phyloP scores from a whole-genome alignment of 2,329 filamentous ascomycete genomes.

The Aureobasidium mangrovei region DNA sequence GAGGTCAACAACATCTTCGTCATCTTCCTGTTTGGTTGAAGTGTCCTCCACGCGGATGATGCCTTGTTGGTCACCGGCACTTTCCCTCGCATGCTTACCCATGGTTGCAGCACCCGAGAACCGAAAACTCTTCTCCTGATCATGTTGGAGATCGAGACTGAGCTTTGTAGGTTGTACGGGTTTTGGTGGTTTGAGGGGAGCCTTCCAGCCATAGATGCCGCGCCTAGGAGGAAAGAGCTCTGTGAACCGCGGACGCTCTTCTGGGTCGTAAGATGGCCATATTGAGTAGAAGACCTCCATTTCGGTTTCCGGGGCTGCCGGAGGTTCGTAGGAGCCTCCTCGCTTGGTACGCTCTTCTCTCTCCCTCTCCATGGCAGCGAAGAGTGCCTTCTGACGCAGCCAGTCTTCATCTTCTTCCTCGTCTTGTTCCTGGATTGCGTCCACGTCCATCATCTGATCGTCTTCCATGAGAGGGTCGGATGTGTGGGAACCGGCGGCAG shows the following conservation, averaged over 20 bases:
- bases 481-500: slow-evolving; percentile 3
- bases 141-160: slow-evolving; percentile 72
- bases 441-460: slow-evolving; percentile 7
- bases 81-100: slow-evolving; percentile 39
- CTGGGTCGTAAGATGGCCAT: slow-evolving; percentile 72
- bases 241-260: slow-evolving; percentile 68
- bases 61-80: slow-evolving; percentile 47
- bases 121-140: slow-evolving; percentile 79
- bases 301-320: slow-evolving; percentile 61
- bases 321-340: slow-evolving; percentile 42
- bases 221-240: slow-evolving; percentile 74
- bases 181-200: slow-evolving; percentile 69
- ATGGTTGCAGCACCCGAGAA: slow-evolving; percentile 52
- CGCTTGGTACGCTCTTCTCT: slow-evolving; percentile 32
- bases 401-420: slow-evolving; percentile 23
- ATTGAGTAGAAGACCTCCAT: slow-evolving; percentile 69
- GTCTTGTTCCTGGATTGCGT: slow-evolving; percentile 22
- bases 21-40: slow-evolving; percentile 41
- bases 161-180: slow-evolving; percentile 79
- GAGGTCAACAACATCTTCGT: slow-evolving; percentile 40
- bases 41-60: slow-evolving; percentile 38
- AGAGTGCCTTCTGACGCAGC: slow-evolving; percentile 25
- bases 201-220: slow-evolving; percentile 69
- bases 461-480: slow-evolving; percentile 9
- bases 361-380: slow-evolving; percentile 17